These are phyloP conservation scores for Aureobasidium sp. DNA, from an alignment of 2,329 filamentous ascomycete genomes.

Conservation along the genomic window DNA sequence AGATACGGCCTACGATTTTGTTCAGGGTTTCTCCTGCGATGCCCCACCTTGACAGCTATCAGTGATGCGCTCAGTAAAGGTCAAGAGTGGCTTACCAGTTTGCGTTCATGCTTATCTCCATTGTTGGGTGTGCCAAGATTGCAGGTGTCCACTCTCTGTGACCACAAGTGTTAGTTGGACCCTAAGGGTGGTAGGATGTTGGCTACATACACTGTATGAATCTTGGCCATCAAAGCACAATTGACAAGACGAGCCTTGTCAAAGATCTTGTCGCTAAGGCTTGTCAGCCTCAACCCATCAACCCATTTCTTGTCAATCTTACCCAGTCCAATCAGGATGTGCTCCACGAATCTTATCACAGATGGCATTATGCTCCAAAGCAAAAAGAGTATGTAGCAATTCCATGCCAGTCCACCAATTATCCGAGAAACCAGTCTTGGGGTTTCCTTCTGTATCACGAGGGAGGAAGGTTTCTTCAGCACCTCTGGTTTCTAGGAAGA, in stretches of 20 bases:
- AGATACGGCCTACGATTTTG: constrained; percentile 47
- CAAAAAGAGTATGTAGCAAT: constrained; percentile 53
- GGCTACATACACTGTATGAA: constrained; percentile 44
- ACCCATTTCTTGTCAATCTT: background rate
- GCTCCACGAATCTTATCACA: constrained; percentile 42
- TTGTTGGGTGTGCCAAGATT: constrained; percentile 49
- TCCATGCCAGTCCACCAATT: constrained; percentile 57
- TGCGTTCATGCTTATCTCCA: constrained; percentile 48
- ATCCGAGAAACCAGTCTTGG: constrained; percentile 46
- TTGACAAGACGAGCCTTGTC: constrained; percentile 52
- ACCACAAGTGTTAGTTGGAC: background rate
- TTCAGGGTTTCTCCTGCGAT: constrained; percentile 22
- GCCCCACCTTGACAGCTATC: constrained; percentile 27
- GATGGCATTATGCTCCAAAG: constrained; percentile 52
- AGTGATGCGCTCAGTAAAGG: background rate
- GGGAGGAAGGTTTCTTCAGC: constrained; percentile 44
- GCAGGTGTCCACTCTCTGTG: constrained; percentile 52
- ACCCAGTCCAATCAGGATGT: constrained; percentile 39
- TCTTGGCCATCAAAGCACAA: constrained; percentile 55
- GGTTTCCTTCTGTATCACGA: constrained; percentile 41
- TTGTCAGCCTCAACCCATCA: background rate
- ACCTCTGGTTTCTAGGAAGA: constrained; percentile 17
- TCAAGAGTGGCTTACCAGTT: constrained; percentile 46
- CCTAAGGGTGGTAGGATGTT: background rate
- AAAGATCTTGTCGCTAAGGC: constrained; percentile 43